A percentile compares a stretch with the other conserved stretches of the same genome.
Evolutionary conservation across 2,329 filamentous ascomycete species (phyloP).

Genomic region (Claviceps sorghi): DNA sequence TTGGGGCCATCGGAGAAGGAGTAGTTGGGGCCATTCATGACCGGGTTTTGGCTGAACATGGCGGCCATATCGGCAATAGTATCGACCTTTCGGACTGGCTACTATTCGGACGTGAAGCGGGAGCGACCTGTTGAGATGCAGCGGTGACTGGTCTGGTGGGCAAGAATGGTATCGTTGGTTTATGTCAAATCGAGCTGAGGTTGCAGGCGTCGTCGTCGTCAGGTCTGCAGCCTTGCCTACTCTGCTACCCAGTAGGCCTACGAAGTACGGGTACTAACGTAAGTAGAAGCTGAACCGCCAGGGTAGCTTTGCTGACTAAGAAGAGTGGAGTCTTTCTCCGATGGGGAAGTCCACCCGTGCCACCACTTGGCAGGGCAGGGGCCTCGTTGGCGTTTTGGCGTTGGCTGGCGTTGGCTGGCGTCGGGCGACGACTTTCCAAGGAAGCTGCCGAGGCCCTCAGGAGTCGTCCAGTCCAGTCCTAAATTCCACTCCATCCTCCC

Average conservation of each 20-base stretch:
- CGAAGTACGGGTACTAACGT: no score
- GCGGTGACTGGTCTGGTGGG: slow-evolving; percentile 6
- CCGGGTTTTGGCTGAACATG: slow-evolving; percentile 56
- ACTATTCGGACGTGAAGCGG: not conserved
- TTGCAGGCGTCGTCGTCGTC: slow-evolving; percentile 19
- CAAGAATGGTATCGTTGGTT: slow-evolving; percentile 9
- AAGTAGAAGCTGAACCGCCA: slow-evolving; percentile 6
- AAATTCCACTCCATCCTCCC: not conserved
- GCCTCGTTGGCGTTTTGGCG: not conserved
- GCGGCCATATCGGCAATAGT: slow-evolving; percentile 35
- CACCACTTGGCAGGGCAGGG: not conserved
- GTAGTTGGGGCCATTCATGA: slow-evolving; percentile 56
- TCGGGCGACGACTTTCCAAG: not conserved
- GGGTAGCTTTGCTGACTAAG: slow-evolving; percentile 30
- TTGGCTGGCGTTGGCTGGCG: not conserved
- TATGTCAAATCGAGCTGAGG: slow-evolving; percentile 12
- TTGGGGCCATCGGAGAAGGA: slow-evolving; percentile 49
- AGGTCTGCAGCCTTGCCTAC: slow-evolving; percentile 6
- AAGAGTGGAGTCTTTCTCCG: slow-evolving; percentile 1
- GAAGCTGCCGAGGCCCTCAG: slow-evolving; percentile 1
- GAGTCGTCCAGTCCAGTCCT: not conserved
- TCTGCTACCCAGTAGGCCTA: no score
- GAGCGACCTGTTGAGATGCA: not conserved
- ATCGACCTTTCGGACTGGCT: no score
- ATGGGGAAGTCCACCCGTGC: not conserved